Evolutionary conservation across 495 filamentous ascomycete genomes (phyloP), one percentile per base, ranked within the genome.

Genomic region (Gamarada debralockiae): DNA sequence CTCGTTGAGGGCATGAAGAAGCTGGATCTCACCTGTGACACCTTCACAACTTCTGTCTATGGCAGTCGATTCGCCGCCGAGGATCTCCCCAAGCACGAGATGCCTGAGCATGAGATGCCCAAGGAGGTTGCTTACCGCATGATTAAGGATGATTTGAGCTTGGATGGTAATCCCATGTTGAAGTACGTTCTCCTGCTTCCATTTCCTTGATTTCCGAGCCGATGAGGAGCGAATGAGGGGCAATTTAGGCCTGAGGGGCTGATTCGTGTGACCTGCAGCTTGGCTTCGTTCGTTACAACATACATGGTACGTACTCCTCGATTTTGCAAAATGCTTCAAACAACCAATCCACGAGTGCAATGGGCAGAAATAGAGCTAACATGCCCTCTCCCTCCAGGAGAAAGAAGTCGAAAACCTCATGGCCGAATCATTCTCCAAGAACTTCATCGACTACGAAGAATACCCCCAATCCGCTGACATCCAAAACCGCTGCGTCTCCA

Each of bases 391-490:
- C 17, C 2, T 13, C 18, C 33, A 63, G 60, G 90, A 95, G 70
- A 86, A 93, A 50, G 90, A 95, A 71, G 89, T 84, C 20, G 89
- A 95, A 71, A 84, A 90, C 67, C 82, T 95, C 67, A 95, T 95
- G 90, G 76, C 82, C 66, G 89, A 95, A 55, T 79, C 83, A 59
- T 85, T 95, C 64, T 80, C 85, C 65, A 95, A 95, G 72, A 95
- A 95, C 76, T 95, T 95, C 77, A 89, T 88, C 73, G 87, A 91
- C 67, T 95, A 93, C 69, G 90, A 93, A 67, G 88, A 95, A 69
- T 93, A 95, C 66, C 90, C 90, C 1, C 87, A 91, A 66, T 82
- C 80, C 13, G 90, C 90, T 40, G 88, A 93, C 58, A 93, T 95
- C 65, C 90, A 95, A 66, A 92, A 91, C 74, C 84, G 90, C 52